phyloP scores from a whole-genome alignment of 495 filamentous ascomycete genomes.

The Aspergillus carlsbadensis region DNA sequence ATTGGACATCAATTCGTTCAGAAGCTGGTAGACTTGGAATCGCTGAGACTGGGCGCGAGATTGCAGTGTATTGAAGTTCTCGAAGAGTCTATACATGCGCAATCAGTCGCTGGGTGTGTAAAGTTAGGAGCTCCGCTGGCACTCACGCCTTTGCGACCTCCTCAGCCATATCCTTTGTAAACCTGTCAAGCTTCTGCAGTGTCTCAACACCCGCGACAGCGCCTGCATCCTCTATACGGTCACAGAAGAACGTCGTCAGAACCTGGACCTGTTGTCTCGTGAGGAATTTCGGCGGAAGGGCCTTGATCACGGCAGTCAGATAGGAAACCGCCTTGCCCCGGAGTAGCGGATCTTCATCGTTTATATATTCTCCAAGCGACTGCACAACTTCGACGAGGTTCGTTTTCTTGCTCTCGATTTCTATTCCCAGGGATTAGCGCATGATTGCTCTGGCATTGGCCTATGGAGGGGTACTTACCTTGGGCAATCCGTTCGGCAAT shows the following conservation, averaged over 20 bases:
- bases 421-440: constrained; percentile 35
- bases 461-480: constrained; percentile 39
- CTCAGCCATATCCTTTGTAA: constrained; percentile 47
- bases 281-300: constrained; percentile 57
- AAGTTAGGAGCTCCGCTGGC: not conserved
- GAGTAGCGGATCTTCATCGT: constrained; percentile 63
- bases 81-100: constrained; percentile 38
- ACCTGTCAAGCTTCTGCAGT: constrained; percentile 48
- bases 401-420: constrained; percentile 59
- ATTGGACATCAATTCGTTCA: constrained; percentile 64
- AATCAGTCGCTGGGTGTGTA: not conserved
- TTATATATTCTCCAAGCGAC: constrained; percentile 67
- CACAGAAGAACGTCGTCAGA: constrained; percentile 57
- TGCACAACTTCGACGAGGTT: constrained; percentile 68
- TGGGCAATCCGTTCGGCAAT: constrained; percentile 60
- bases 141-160: constrained; percentile 52
- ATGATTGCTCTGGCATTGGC: not conserved
- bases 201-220: constrained; percentile 49
- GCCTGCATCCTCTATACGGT: constrained; percentile 61
- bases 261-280: constrained; percentile 66
- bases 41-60: constrained; percentile 61
- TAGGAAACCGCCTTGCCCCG: constrained; percentile 68
- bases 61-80: constrained; percentile 57
- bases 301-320: constrained; percentile 62
- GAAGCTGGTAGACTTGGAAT: constrained; percentile 61